These are phyloP conservation scores for Neoboletus brunneissimus DNA, from an alignment of 768 basidiomycete species.

Conservation along the genomic window DNA sequence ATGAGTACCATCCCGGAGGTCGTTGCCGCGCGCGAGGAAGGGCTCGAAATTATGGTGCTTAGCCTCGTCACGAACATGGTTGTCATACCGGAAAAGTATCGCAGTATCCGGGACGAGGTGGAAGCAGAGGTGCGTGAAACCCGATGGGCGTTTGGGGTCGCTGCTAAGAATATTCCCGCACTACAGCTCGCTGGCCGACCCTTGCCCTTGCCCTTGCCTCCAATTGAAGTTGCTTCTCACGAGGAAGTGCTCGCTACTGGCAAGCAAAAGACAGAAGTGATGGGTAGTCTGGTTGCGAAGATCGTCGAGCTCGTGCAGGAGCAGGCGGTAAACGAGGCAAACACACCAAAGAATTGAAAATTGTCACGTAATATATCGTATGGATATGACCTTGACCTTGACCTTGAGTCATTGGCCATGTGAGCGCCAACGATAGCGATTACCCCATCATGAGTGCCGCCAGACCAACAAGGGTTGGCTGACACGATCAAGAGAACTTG, in stretches of 20 bases:
- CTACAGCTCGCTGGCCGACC: slow-evolving; percentile 59
- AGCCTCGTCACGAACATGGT: slow-evolving; percentile 88
- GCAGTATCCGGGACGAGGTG: slow-evolving; percentile 71
- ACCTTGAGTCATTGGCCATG: not conserved
- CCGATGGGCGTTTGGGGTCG: not conserved
- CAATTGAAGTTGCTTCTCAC: slow-evolving; percentile 60
- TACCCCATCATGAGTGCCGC: not conserved
- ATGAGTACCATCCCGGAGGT: slow-evolving; percentile 95
- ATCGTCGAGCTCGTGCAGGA: slow-evolving; percentile 48
- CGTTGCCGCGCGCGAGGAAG: slow-evolving; percentile 72
- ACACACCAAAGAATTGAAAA: slow-evolving; percentile 2
- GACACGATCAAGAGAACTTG: not conserved
- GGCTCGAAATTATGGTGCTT: slow-evolving; percentile 71
- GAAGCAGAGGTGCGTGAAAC: slow-evolving; percentile 60
- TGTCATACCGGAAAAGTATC: slow-evolving; percentile 63
- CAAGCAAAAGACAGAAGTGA: slow-evolving; percentile 63
- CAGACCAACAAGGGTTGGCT: not conserved
- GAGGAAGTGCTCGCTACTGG: slow-evolving; percentile 74
- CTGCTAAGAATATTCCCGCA: slow-evolving; percentile 2
- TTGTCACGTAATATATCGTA: not conserved
- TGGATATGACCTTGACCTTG: not conserved
- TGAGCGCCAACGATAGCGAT: not conserved
- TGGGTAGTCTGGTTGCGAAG: slow-evolving; percentile 66
- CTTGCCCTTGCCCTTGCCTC: slow-evolving; percentile 40
- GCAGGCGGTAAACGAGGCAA: slow-evolving; percentile 9